Conservation (phyloP, 2,329 filamentous ascomycete species). For the Epichloe uncinata region DNA sequence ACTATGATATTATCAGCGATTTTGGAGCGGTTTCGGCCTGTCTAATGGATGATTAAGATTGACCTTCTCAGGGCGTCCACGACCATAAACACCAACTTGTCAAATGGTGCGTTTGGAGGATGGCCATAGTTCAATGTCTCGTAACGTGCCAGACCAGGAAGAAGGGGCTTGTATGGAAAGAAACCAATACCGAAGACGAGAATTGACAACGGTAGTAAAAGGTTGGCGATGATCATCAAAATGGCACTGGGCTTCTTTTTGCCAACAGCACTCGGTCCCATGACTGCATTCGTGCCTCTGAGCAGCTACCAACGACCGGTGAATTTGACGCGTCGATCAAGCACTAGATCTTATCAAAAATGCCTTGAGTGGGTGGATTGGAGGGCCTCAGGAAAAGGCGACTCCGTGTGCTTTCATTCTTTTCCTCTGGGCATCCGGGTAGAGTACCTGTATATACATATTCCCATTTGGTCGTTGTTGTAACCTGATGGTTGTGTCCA, state of each 20-base stretch:
- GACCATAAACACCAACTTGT: conserved; percentile 93
- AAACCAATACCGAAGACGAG: conserved; percentile 77
- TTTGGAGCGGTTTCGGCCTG: neutral
- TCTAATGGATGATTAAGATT: neutral
- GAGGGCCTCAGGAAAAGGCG: neutral
- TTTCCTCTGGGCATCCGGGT: neutral
- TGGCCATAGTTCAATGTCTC: conserved; percentile 39
- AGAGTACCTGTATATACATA: neutral
- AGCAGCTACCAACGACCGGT: neutral
- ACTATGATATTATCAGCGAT: conserved; percentile 30
- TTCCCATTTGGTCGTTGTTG: neutral
- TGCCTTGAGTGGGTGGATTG: neutral
- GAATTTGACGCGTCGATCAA: neutral
- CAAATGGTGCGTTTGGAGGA: conserved; percentile 58
- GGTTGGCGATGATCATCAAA: conserved; percentile 54
- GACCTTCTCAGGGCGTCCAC: conserved; percentile 88
- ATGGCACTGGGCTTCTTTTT: conserved; percentile 20
- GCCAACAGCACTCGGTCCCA: conserved; percentile 11
- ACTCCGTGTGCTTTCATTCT: neutral
- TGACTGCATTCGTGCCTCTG: conserved; percentile 10
- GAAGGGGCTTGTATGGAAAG: conserved; percentile 93
- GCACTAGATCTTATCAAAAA: neutral
- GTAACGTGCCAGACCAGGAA: conserved; percentile 69
- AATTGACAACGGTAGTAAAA: conserved; percentile 63
- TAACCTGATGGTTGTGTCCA: neutral